Percentiles rank a stretch among this genome's conserved stretches.
Evolutionary conservation across 2,329 filamentous ascomycete genomes (phyloP).

Genomic region (Huntiella abstrusa): DNA sequence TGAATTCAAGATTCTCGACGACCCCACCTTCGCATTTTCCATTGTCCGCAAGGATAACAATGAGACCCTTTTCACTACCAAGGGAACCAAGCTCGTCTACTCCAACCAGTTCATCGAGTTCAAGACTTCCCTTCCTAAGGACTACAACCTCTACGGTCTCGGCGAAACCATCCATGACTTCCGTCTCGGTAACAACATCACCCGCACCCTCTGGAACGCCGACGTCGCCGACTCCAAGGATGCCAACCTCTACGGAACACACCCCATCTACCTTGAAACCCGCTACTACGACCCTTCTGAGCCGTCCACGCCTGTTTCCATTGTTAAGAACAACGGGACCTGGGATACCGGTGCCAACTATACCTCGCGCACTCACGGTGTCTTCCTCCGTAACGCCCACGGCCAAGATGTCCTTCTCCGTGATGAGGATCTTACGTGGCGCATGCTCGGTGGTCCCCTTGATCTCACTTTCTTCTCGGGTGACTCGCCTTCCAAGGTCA

Average conservation of each 20-base stretch:
- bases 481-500: slow-evolving; percentile 47
- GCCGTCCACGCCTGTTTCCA: slow-evolving; percentile 25
- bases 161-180: slow-evolving; percentile 56
- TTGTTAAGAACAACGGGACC: slow-evolving; percentile 23
- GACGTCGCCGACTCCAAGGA: slow-evolving; percentile 48
- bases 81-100: slow-evolving; percentile 45
- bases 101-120: slow-evolving; percentile 68
- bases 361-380: slow-evolving; percentile 52
- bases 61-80: slow-evolving; percentile 50
- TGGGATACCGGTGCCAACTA: slow-evolving; percentile 29
- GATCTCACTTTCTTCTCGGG: slow-evolving; percentile 68
- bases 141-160: slow-evolving; percentile 60
- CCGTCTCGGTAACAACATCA: slow-evolving; percentile 53
- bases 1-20: slow-evolving; percentile 32
- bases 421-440: slow-evolving; percentile 49
- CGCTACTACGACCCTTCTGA: slow-evolving; percentile 45
- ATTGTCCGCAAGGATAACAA: slow-evolving; percentile 39
- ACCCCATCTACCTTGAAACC: slow-evolving; percentile 66
- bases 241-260: slow-evolving; percentile 54
- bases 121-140: slow-evolving; percentile 38
- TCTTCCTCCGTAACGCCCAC: slow-evolving; percentile 61
- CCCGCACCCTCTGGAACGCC: slow-evolving; percentile 41
- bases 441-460: slow-evolving; percentile 54
- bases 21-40: slow-evolving; percentile 47
- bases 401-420: slow-evolving; percentile 53